Conservation (phyloP, 2,329 filamentous ascomycete species). For the Tolypocladium pustulatum region DNA sequence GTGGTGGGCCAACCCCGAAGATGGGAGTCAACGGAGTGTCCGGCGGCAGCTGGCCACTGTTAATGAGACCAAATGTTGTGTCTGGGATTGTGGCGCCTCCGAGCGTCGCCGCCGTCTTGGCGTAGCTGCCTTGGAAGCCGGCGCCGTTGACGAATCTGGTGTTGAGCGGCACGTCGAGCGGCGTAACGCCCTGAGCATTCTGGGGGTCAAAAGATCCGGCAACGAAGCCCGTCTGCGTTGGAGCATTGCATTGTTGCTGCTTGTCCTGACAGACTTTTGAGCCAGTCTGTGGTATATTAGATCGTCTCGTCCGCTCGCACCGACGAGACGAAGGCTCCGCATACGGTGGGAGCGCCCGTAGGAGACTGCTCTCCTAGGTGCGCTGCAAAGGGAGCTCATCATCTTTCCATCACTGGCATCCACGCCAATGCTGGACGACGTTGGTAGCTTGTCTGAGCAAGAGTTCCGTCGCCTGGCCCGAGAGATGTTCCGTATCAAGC, state of each 20-base stretch:
- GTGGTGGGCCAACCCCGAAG: conserved; percentile 1
- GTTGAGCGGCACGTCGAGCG: background rate
- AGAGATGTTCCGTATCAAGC: no score
- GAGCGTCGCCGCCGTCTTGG: background rate
- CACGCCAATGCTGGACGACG: no score
- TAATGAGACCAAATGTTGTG: background rate
- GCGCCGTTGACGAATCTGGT: background rate
- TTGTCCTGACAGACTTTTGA: background rate
- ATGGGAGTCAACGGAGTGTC: background rate
- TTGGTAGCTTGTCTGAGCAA: no score
- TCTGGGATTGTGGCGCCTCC: background rate
- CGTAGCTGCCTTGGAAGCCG: background rate
- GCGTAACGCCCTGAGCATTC: background rate
- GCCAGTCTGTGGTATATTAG: no score
- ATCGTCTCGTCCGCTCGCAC: no score
- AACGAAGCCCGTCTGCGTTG: background rate
- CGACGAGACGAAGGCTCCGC: no score
- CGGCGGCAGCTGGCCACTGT: background rate
- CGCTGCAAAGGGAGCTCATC: no score
- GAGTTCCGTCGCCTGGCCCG: no score
- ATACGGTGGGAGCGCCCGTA: no score
- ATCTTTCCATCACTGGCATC: no score
- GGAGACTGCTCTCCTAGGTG: no score
- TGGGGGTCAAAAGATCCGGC: background rate
- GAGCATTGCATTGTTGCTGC: background rate